Conservation (phyloP, 1,284 basidiomycete genomes). For the Vanrija pseudolonga region DNA sequence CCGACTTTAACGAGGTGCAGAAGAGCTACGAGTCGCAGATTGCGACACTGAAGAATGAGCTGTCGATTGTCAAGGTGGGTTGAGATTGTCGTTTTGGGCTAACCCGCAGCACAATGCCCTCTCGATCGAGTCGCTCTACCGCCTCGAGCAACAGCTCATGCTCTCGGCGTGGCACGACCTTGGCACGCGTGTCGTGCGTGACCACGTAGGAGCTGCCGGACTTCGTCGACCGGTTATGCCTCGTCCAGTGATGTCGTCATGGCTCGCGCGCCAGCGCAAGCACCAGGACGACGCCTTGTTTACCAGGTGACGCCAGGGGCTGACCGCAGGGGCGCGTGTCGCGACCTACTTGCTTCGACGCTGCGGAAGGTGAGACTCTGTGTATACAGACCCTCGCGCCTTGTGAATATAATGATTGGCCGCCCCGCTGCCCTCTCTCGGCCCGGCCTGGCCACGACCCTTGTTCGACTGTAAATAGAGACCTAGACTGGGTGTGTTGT, state of each 20-base stretch:
- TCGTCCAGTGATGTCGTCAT: slow-evolving; percentile 55
- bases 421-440: too few relatives aligned
- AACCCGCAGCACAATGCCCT: slow-evolving; percentile 4
- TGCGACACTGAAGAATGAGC: slow-evolving; percentile 65
- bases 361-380: slow-evolving; percentile 8
- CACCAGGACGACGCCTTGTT: slow-evolving; percentile 40
- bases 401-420: background rate
- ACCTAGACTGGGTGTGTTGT: background rate
- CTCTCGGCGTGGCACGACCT: slow-evolving; percentile 66
- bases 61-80: slow-evolving; percentile 60
- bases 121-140: slow-evolving; percentile 53
- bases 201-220: slow-evolving; percentile 33
- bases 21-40: slow-evolving; percentile 66
- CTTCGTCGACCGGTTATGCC: slow-evolving; percentile 37
- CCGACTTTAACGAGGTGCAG: slow-evolving; percentile 68
- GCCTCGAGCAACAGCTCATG: slow-evolving; percentile 74
- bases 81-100: background rate
- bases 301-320: slow-evolving; percentile 16
- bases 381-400: slow-evolving; percentile 6
- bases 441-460: background rate
- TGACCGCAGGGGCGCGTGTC: slow-evolving; percentile 13
- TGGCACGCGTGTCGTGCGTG: slow-evolving; percentile 63
- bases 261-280: slow-evolving; percentile 61
- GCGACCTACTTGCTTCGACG: slow-evolving; percentile 4
- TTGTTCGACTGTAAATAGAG: background rate